These are phyloP conservation scores for Coemansia sp. DNA, from an alignment of 192 early-diverging fungal genomes.

Conservation along the genomic window DNA sequence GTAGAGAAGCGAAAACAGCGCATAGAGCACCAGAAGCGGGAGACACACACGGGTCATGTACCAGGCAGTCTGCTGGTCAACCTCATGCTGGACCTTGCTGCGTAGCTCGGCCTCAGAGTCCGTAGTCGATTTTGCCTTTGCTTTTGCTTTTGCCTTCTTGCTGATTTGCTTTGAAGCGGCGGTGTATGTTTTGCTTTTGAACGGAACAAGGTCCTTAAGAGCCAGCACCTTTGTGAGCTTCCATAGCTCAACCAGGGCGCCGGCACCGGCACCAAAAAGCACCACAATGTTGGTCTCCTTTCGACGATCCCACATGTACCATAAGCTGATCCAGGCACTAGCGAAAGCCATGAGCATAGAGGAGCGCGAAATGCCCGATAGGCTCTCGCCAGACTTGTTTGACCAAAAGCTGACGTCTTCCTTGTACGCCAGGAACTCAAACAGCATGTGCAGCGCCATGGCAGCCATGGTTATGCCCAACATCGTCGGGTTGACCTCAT, in stretches of 20 bases:
- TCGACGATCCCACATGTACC: conserved; percentile 53
- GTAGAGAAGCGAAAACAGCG: conserved; percentile 51
- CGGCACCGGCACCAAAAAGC: conserved; percentile 37
- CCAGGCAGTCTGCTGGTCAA: conserved; percentile 50
- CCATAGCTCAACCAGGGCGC: conserved; percentile 53
- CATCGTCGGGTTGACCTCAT: conserved; percentile 55
- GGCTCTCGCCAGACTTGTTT: conserved; percentile 15
- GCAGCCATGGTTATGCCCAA: conserved; percentile 52
- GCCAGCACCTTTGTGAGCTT: conserved; percentile 47
- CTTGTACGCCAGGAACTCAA: conserved; percentile 58
- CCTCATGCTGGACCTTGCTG: conserved; percentile 35
- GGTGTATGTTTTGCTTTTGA: background rate
- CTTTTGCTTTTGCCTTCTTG: background rate
- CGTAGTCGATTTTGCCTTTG: background rate
- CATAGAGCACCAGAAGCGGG: conserved; percentile 49
- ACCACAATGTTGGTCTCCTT: conserved; percentile 54
- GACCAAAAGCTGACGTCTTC: conserved; percentile 57
- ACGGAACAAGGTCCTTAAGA: conserved; percentile 12
- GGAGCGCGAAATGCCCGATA: conserved; percentile 50
- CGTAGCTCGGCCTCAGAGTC: conserved; percentile 3
- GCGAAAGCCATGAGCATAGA: conserved; percentile 51
- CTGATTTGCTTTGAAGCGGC: background rate
- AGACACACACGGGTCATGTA: conserved; percentile 48
- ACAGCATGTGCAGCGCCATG: conserved; percentile 51
- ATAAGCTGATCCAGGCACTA: conserved; percentile 45